Percentiles rank a stretch among this genome's conserved stretches.
Evolutionary conservation across 2,329 filamentous ascomycete genomes (phyloP).

Genomic region (Stachybotrys chartarum): DNA sequence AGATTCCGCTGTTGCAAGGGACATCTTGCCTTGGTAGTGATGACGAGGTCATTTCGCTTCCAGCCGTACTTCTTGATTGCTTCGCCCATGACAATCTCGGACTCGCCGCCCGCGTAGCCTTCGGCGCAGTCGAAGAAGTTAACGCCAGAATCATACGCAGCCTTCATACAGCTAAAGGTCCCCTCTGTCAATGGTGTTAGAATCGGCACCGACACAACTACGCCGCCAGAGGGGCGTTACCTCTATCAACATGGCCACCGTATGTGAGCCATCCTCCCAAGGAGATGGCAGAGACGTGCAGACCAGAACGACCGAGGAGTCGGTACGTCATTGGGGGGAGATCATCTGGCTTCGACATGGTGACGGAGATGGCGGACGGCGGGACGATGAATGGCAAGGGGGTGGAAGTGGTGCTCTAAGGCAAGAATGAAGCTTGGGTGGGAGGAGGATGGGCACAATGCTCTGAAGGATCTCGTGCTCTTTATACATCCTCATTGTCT

Average conservation of each 20-base stretch:
- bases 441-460: neutral
- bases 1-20: neutral
- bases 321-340: conserved; percentile 60
- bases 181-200: conserved; percentile 20
- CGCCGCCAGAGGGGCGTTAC: conserved; percentile 21
- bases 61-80: conserved; percentile 53
- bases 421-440: neutral
- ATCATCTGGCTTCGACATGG: conserved; percentile 33
- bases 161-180: conserved; percentile 53
- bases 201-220: neutral
- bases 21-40: conserved; percentile 47
- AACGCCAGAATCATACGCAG: conserved; percentile 51
- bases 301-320: conserved; percentile 61
- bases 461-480: neutral
- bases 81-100: conserved; percentile 55
- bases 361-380: conserved; percentile 3
- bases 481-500: neutral
- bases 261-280: conserved; percentile 70
- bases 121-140: conserved; percentile 60
- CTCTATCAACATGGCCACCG: conserved; percentile 63
- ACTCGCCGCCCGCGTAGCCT: conserved; percentile 50
- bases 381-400: neutral
- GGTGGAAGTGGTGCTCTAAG: neutral
- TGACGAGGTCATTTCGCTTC: conserved; percentile 54
- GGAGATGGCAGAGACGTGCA: conserved; percentile 68